Evolutionary conservation across 768 basidiomycete species (phyloP).

Genomic region (Boletus subparvulus): DNA sequence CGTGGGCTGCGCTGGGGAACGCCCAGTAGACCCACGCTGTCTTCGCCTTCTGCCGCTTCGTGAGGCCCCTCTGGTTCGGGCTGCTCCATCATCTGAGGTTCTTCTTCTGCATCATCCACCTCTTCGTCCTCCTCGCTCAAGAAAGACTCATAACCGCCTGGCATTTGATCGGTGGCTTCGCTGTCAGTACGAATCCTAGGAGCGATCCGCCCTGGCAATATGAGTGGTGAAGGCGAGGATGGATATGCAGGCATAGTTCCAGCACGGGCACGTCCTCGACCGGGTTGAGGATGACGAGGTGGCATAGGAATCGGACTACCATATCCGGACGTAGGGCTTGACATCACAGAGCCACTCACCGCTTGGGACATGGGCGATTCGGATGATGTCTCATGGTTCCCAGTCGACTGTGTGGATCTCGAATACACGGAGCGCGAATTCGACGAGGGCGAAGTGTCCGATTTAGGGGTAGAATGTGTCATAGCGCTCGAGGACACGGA

Average conservation of each 20-base stretch:
- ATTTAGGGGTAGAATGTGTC: conserved; percentile 41
- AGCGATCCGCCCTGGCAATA: conserved; percentile 28
- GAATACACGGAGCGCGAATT: conserved; percentile 42
- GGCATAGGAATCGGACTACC: conserved; percentile 47
- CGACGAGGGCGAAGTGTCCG: conserved; percentile 38
- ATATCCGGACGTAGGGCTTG: conserved; percentile 37
- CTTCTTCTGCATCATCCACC: conserved; percentile 32
- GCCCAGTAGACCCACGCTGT: conserved; percentile 56
- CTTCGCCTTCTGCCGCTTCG: conserved; percentile 63
- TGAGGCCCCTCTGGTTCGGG: conserved; percentile 53
- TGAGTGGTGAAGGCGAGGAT: conserved; percentile 37
- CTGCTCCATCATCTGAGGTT: conserved; percentile 40
- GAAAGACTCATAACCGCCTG: conserved; percentile 32
- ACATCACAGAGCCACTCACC: conserved; percentile 36
- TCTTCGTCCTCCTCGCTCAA: conserved; percentile 35
- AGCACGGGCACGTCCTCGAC: conserved; percentile 39
- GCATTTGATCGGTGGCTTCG: conserved; percentile 27
- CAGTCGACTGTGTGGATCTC: conserved; percentile 56
- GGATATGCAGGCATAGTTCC: conserved; percentile 39
- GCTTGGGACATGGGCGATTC: conserved; percentile 56
- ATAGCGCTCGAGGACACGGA: conserved; percentile 41
- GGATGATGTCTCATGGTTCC: conserved; percentile 55
- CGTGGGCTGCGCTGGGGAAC: conserved; percentile 52
- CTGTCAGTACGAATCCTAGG: conserved; percentile 31
- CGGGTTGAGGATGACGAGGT: conserved; percentile 43